These are phyloP conservation scores for Capsicum pubescens DNA, from an alignment of 257 asterid genomes.

Conservation along the genomic window DNA sequence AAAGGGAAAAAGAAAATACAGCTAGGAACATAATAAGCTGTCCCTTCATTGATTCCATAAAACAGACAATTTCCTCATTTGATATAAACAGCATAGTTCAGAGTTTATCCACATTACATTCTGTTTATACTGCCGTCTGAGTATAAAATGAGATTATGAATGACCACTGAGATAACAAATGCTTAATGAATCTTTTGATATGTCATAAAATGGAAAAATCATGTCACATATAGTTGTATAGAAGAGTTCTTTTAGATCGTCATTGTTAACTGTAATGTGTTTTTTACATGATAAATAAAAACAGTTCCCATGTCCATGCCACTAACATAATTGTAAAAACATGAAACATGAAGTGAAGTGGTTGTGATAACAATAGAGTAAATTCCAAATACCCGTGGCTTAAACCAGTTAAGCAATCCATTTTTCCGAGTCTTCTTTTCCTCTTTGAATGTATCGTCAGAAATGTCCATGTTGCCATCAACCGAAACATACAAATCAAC, in stretches of 20 bases:
- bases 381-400: constrained; percentile 72
- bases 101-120: constrained; percentile 6
- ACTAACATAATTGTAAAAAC: constrained; percentile 13
- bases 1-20: neutral
- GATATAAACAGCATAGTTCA: constrained; percentile 9
- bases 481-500: constrained; percentile 62
- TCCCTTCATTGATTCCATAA: neutral
- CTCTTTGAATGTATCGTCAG: constrained; percentile 70
- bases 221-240: constrained; percentile 6
- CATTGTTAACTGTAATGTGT: constrained; percentile 10
- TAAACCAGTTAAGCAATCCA: constrained; percentile 93
- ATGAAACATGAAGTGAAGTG: constrained; percentile 16
- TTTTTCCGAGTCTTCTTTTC: constrained; percentile 84
- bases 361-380: constrained; percentile 11
- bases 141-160: constrained; percentile 1
- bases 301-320: constrained; percentile 20
- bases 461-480: constrained; percentile 68
- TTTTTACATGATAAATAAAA: neutral
- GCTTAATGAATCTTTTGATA: neutral
- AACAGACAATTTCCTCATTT: neutral
- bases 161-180: neutral
- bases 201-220: neutral
- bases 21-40: constrained; percentile 18
- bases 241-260: neutral
- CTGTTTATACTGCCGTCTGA: neutral